These are phyloP conservation scores for Fonsecaea multimorphosa DNA, from an alignment of 2,329 filamentous ascomycete genomes.

Conservation along the genomic window DNA sequence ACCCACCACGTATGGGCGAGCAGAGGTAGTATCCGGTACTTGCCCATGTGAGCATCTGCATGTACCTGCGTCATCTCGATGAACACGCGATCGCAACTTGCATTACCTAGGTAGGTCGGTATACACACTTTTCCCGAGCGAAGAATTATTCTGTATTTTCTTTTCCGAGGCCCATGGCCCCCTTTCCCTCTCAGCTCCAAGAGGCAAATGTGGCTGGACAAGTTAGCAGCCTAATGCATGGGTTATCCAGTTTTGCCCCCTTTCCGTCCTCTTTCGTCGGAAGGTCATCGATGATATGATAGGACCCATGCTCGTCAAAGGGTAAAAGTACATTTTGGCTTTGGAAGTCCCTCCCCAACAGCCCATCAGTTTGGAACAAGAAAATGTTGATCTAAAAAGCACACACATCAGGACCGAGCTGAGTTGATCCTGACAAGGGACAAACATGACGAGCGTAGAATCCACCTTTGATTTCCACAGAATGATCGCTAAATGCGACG, in stretches of 20 bases:
- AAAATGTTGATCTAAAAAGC: slow-evolving; percentile 17
- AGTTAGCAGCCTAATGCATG: slow-evolving; percentile 36
- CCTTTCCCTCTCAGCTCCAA: not conserved
- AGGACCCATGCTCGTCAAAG: slow-evolving; percentile 5
- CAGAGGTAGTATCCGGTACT: too few relatives aligned
- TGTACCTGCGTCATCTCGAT: not conserved
- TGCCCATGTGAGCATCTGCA: not conserved
- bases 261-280: slow-evolving; percentile 3
- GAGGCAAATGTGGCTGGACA: slow-evolving; percentile 33
- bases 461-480: not conserved
- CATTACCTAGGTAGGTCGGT: not conserved
- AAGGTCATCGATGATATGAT: not conserved
- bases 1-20: too few relatives aligned
- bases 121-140: slow-evolving; percentile 16
- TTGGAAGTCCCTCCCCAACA: slow-evolving; percentile 5
- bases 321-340: slow-evolving; percentile 19
- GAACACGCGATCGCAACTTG: slow-evolving; percentile 10
- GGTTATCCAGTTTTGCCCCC: slow-evolving; percentile 8
- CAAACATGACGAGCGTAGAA: slow-evolving; percentile 1
- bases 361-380: slow-evolving; percentile 6
- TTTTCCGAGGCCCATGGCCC: slow-evolving; percentile 22
- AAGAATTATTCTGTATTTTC: slow-evolving; percentile 36
- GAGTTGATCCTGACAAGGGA: slow-evolving; percentile 15
- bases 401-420: slow-evolving; percentile 21
- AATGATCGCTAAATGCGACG: slow-evolving; percentile 35